These are phyloP conservation scores for Podospora didyma DNA, from an alignment of 495 filamentous ascomycete genomes.

Conservation along the genomic window DNA sequence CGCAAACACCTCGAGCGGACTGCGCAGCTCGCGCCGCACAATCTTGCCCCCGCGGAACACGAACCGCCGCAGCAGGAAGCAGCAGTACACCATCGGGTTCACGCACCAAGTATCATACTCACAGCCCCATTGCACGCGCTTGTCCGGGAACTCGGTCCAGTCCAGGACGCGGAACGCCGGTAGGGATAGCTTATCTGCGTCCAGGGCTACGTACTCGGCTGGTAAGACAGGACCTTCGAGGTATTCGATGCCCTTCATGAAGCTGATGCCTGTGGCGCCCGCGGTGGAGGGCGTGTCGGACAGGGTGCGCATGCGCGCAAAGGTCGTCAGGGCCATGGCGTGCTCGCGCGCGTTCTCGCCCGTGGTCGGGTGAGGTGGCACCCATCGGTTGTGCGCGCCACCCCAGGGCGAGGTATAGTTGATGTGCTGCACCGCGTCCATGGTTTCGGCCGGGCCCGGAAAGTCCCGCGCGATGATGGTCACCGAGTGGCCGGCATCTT, in stretches of 20 bases:
- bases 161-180: slow-evolving; percentile 39
- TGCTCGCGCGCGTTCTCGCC: slow-evolving; percentile 38
- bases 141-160: slow-evolving; percentile 39
- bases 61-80: slow-evolving; percentile 51
- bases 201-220: slow-evolving; percentile 26
- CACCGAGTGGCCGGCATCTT: slow-evolving; percentile 41
- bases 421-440: slow-evolving; percentile 40
- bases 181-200: slow-evolving; percentile 33
- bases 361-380: slow-evolving; percentile 33
- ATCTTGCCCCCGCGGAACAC: slow-evolving; percentile 44
- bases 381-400: slow-evolving; percentile 58
- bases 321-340: slow-evolving; percentile 48
- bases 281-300: slow-evolving; percentile 36
- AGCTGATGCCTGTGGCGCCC: slow-evolving; percentile 46
- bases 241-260: slow-evolving; percentile 55
- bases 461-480: slow-evolving; percentile 56
- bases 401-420: slow-evolving; percentile 65
- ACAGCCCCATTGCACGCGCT: slow-evolving; percentile 49
- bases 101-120: slow-evolving; percentile 56
- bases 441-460: slow-evolving; percentile 42
- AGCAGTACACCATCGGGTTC: slow-evolving; percentile 60
- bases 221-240: slow-evolving; percentile 44
- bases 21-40: slow-evolving; percentile 39
- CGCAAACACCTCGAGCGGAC: slow-evolving; percentile 45
- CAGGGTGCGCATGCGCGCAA: slow-evolving; percentile 43